Evolutionary conservation across 2,329 filamentous ascomycete genomes (phyloP).

Genomic region (Trichoderma sp.): DNA sequence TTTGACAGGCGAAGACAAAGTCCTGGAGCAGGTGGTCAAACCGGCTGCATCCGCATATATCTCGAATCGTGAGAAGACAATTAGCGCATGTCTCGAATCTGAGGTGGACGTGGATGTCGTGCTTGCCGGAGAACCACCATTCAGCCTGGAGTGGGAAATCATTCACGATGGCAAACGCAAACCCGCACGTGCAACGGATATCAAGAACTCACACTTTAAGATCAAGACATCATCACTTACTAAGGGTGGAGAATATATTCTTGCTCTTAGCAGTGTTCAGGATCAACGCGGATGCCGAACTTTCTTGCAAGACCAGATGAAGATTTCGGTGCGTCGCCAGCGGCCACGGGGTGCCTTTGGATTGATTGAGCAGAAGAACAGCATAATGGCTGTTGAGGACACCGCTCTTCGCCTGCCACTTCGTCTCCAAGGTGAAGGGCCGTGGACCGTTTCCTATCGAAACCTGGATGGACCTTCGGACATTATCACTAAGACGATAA

Average conservation of each 20-base stretch:
- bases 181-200: conserved; percentile 66
- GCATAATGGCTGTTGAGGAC: conserved; percentile 75
- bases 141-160: conserved; percentile 88
- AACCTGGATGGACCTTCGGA: conserved; percentile 62
- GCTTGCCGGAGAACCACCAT: conserved; percentile 82
- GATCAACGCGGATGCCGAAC: conserved; percentile 87
- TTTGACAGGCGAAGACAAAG: conserved; percentile 63
- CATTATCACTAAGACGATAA: conserved; percentile 54
- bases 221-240: conserved; percentile 76
- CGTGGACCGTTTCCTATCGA: conserved; percentile 79
- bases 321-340: conserved; percentile 85
- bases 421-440: conserved; percentile 80
- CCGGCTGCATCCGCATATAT: conserved; percentile 84
- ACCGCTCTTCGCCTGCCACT: conserved; percentile 76
- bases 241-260: conserved; percentile 86
- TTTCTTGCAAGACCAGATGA: conserved; percentile 80
- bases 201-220: conserved; percentile 65
- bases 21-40: conserved; percentile 87
- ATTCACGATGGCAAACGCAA: conserved; percentile 85
- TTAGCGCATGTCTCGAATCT: conserved; percentile 82
- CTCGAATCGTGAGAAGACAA: conserved; percentile 55
- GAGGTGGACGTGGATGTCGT: conserved; percentile 73
- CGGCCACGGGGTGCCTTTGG: conserved; percentile 87
- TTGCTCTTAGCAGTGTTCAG: conserved; percentile 83
- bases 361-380: conserved; percentile 77